phyloP scores from a whole-genome alignment of 2,329 filamentous ascomycete genomes.

The Fragosphaeria purpurea region DNA sequence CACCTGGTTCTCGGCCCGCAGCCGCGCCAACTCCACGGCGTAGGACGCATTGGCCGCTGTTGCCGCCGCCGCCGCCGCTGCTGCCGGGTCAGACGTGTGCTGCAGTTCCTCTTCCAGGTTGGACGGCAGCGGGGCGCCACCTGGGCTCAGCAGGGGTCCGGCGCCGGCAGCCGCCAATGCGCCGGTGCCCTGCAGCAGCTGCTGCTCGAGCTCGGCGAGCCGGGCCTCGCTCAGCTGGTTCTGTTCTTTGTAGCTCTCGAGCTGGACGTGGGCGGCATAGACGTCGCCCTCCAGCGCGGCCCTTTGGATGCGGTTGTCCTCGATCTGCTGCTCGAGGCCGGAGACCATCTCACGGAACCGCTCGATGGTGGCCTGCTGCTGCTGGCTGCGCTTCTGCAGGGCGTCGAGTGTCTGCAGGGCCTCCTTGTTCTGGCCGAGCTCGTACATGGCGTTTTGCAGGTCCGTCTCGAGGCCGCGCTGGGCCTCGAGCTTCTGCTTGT shows the following conservation, averaged over 20 bases:
- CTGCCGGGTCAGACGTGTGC: constrained; percentile 30
- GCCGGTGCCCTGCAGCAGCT: constrained; percentile 32
- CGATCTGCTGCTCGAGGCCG: constrained; percentile 23
- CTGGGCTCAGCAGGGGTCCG: constrained; percentile 13
- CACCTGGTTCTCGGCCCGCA: constrained; percentile 52
- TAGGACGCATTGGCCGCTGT: constrained; percentile 16
- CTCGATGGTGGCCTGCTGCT: constrained; percentile 16
- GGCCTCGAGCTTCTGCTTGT: constrained; percentile 52
- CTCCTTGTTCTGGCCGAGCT: constrained; percentile 42
- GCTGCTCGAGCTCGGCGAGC: constrained; percentile 51
- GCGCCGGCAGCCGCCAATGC: constrained; percentile 16
- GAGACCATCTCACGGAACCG: constrained; percentile 19
- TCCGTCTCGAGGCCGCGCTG: constrained; percentile 46
- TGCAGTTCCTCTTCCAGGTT: constrained; percentile 53
- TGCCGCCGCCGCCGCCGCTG: constrained; percentile 23
- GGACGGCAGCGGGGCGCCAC: constrained; percentile 16
- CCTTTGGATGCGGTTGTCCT: constrained; percentile 33
- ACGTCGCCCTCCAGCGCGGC: constrained; percentile 36
- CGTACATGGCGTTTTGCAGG: constrained; percentile 43
- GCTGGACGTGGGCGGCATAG: constrained; percentile 28
- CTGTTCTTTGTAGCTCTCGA: constrained; percentile 31
- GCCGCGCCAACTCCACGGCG: constrained; percentile 43
- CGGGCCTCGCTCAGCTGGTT: constrained; percentile 39
- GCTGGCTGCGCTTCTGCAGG: constrained; percentile 21
- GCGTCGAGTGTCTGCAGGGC: constrained; percentile 28